Percentiles rank a stretch among this genome's conserved stretches.
Evolutionary conservation across 345 rosid genomes (phyloP).

Genomic region (Pelargonium nanum): DNA sequence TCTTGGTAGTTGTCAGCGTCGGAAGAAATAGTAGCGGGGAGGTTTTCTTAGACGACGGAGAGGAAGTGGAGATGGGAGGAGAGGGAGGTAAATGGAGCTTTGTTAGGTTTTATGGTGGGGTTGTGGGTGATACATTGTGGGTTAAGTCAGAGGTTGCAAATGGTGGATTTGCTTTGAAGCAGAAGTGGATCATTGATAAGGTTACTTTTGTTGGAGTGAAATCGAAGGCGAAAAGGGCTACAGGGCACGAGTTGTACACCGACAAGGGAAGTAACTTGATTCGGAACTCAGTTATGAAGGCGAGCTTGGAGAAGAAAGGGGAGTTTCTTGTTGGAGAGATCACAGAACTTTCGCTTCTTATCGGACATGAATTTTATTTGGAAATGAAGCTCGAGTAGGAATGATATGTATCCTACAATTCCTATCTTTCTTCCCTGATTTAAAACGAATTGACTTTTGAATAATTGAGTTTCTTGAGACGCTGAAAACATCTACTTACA

Average conservation of each 20-base stretch:
- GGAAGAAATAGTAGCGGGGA: conserved; percentile 36
- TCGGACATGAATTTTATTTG: conserved; percentile 39
- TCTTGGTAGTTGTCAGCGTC: conserved; percentile 37
- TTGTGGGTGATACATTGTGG: conserved; percentile 10
- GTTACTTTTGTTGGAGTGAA: conserved; percentile 46
- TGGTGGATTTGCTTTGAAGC: conserved; percentile 37
- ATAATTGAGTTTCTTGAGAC: too few species aligned
- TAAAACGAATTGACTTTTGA: too few species aligned
- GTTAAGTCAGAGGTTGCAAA: conserved; percentile 38
- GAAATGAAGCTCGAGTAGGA: not conserved
- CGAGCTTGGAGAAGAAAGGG: conserved; percentile 8
- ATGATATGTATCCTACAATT: too few species aligned
- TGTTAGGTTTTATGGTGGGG: conserved; percentile 28
- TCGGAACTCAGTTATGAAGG: conserved; percentile 7
- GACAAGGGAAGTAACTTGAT: conserved; percentile 3
- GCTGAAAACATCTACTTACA: too few species aligned
- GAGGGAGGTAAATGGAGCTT: conserved; percentile 45
- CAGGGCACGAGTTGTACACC: conserved; percentile 18
- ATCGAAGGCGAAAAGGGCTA: conserved; percentile 6
- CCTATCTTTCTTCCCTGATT: too few species aligned
- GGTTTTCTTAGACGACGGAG: conserved; percentile 58
- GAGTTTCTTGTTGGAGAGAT: conserved; percentile 23
- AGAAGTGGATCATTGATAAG: conserved; percentile 41
- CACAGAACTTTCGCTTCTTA: conserved; percentile 15
- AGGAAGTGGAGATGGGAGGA: conserved; percentile 41